Percentiles rank a stretch among this genome's conserved stretches.
Conservation (phyloP, 305 asterid genomes). For the Fraxinus floribunda region DNA sequence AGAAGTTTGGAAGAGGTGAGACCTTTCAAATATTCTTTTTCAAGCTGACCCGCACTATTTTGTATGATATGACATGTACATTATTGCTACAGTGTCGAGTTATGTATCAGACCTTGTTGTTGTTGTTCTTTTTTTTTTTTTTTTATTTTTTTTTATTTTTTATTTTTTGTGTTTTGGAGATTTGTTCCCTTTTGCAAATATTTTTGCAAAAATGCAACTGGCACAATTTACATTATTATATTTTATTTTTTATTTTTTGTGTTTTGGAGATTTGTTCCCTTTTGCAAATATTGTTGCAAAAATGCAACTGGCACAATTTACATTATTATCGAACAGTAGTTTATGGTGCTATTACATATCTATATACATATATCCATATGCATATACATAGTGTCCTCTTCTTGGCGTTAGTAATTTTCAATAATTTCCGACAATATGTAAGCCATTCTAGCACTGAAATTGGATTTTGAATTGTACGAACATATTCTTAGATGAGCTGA, state of each 20-base stretch:
- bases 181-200: not conserved
- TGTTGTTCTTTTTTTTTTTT: no score
- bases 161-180: not conserved
- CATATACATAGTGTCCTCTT: not conserved
- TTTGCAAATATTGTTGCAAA: not conserved
- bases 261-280: not conserved
- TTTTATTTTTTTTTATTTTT: not conserved
- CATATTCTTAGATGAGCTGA: not conserved
- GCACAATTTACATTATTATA: not conserved
- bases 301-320: not conserved
- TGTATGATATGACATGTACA: not conserved
- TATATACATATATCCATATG: not conserved
- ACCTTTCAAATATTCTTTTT: not conserved
- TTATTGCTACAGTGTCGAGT: not conserved
- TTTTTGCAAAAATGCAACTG: not conserved
- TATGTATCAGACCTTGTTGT: not conserved
- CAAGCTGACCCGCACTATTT: not conserved
- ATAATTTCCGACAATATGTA: not conserved
- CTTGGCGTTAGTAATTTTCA: not conserved
- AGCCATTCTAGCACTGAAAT: not conserved
- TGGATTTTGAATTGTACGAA: not conserved
- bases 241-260: not conserved
- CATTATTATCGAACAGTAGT: not conserved
- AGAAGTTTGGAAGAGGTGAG: slow-evolving; percentile 43
- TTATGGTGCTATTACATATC: not conserved